phyloP scores from a whole-genome alignment of 2,329 filamentous ascomycete species.

The Xylariaceae sp. region DNA sequence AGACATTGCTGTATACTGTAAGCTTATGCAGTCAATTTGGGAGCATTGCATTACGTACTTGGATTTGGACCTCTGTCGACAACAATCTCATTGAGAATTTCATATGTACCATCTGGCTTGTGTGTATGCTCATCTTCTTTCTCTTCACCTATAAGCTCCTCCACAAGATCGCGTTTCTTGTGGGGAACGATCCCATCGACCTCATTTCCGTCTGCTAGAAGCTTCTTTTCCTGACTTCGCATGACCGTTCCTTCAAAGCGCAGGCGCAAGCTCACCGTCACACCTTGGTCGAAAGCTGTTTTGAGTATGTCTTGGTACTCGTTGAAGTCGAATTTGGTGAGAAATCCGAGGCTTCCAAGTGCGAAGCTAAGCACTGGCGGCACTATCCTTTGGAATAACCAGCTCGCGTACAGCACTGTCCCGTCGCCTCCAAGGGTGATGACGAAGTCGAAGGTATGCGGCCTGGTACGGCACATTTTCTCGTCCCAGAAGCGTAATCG shows the following conservation, averaged over 20 bases:
- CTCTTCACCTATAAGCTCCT: conserved; percentile 86
- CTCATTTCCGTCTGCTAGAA: conserved; percentile 21
- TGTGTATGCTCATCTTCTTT: conserved; percentile 83
- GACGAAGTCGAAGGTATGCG: conserved; percentile 90
- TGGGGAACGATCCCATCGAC: conserved; percentile 38
- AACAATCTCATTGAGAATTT: conserved; percentile 96
- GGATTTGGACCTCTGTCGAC: conserved; percentile 91
- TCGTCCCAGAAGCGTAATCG: conserved; percentile 82
- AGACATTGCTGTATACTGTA: conserved; percentile 67
- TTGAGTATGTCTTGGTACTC: conserved; percentile 67
- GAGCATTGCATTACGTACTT: conserved; percentile 55
- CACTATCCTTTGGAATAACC: conserved; percentile 94
- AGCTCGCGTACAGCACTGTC: conserved; percentile 94
- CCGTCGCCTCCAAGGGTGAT: conserved; percentile 91
- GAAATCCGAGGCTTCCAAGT: conserved; percentile 85
- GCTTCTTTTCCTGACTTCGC: conserved; percentile 62
- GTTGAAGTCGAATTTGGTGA: conserved; percentile 94
- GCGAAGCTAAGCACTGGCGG: conserved; percentile 91
- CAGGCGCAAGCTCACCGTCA: conserved; percentile 82
- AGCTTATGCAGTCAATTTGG: background rate
- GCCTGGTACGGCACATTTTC: conserved; percentile 70
- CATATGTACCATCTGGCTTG: conserved; percentile 75
- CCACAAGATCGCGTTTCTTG: conserved; percentile 67
- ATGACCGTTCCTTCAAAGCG: conserved; percentile 94
- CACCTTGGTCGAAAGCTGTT: conserved; percentile 74